Evolutionary conservation across 2,329 filamentous ascomycete species (phyloP).

Genomic region (Parafenestella ontariensis): DNA sequence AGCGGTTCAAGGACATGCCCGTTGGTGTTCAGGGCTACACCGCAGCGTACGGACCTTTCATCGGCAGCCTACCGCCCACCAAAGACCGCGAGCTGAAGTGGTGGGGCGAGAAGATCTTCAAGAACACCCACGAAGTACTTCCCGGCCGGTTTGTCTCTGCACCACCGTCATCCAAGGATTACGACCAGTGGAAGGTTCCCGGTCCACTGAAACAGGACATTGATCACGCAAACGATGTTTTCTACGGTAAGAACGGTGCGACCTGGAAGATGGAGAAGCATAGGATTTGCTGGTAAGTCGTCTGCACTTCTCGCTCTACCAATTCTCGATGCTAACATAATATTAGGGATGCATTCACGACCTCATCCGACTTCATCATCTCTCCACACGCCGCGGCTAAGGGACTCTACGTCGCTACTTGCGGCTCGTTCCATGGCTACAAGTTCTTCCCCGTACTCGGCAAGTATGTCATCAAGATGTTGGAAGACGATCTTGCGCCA

Average conservation of each 20-base stretch:
- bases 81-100: conserved; percentile 45
- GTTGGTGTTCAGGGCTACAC: conserved; percentile 43
- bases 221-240: conserved; percentile 62
- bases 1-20: conserved; percentile 43
- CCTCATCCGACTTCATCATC: conserved; percentile 63
- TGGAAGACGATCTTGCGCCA: conserved; percentile 50
- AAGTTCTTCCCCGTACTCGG: conserved; percentile 67
- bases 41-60: conserved; percentile 39
- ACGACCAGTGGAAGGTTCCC: conserved; percentile 69
- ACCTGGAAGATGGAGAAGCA: conserved; percentile 67
- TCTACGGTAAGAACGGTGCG: conserved; percentile 65
- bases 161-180: conserved; percentile 64
- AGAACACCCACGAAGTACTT: conserved; percentile 40
- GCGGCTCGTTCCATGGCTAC: conserved; percentile 67
- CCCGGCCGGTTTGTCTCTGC: conserved; percentile 64
- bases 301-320: neutral
- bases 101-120: conserved; percentile 47
- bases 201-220: conserved; percentile 65
- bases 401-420: conserved; percentile 64
- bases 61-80: conserved; percentile 42
- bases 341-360: conserved; percentile 69
- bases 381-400: conserved; percentile 57
- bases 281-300: conserved; percentile 68
- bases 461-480: conserved; percentile 59
- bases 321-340: conserved; percentile 30